These are phyloP conservation scores for Friedmanniomyces simplex DNA, from an alignment of 495 filamentous ascomycete species.

Conservation along the genomic window DNA sequence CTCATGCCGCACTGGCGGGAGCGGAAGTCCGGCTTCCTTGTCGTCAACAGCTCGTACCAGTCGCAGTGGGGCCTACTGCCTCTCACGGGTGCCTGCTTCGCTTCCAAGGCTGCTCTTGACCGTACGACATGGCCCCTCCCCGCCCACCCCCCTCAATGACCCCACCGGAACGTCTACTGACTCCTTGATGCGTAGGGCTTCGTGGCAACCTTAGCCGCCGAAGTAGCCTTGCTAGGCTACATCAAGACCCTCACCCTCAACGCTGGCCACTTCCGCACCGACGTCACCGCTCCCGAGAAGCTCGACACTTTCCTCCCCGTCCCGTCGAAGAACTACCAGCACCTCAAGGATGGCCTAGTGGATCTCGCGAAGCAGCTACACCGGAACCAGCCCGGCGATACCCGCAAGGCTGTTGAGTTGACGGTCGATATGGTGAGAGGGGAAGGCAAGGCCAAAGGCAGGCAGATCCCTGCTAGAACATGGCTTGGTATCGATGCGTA, in stretches of 20 bases:
- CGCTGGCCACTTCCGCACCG: constrained; percentile 20
- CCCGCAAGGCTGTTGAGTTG: constrained; percentile 27
- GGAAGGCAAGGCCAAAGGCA: constrained; percentile 26
- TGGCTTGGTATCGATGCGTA: constrained; percentile 33
- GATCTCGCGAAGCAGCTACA: not conserved
- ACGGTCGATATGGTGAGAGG: constrained; percentile 36
- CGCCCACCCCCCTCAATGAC: too few species aligned
- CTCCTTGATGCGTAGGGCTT: too few species aligned
- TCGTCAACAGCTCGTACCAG: not conserved
- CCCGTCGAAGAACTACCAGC: not conserved
- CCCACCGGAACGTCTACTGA: too few species aligned
- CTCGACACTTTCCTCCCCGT: not conserved
- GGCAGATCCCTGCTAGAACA: constrained; percentile 25
- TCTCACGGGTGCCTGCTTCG: not conserved
- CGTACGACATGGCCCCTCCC: too few species aligned
- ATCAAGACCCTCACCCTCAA: constrained; percentile 17
- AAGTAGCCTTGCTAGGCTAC: not conserved
- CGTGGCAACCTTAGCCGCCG: not conserved
- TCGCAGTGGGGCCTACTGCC: not conserved
- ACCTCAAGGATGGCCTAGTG: not conserved
- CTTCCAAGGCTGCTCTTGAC: constrained; percentile 3
- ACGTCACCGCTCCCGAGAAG: constrained; percentile 8
- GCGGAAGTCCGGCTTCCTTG: constrained; percentile 2
- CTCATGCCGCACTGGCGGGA: constrained; percentile 3
- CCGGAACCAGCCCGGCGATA: constrained; percentile 31